Base-by-base conservation (phyloP, 2,329 filamentous ascomycete genomes). In the Monosporascus sp. region DNA sequence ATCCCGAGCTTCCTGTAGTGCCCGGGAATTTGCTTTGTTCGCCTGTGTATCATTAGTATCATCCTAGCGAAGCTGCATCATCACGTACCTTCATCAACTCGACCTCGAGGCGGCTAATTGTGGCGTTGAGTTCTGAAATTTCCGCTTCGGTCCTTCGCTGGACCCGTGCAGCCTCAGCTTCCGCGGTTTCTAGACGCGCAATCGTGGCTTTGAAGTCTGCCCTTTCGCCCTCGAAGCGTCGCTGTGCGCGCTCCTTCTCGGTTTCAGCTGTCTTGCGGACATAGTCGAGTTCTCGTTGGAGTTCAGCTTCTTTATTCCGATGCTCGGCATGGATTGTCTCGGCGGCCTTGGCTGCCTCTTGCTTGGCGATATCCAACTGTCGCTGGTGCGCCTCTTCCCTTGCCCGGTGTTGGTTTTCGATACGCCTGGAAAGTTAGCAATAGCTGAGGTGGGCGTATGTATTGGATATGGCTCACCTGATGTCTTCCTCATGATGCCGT, bases 401-500 rank as follows among this genome's bases (percentile, higher is more conserved):
- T 4, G 75, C 64, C 49, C 78, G 74, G 53, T 80, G 72, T 56
- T 76, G 74, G 17, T 53, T 51, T 54, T 78, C 75, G 37, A 79
- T 54, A 74, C 49, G 70, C 68, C 58, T 76, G 67, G 5, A 4
- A 15, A 20, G 51, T 63, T 28, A 64, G 58, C 41, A 45, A 50
- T 37, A 35, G 8, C 6, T 17, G 3, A 22, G 7, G 41, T 22
- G 26, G 15, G n/a, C 8, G 18, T 5, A 26, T 6, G 60, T 48
- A 65, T 28, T 24, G 6, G 14, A n/a, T 61, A 46, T 64, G 35
- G 71, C 74, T 60, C 75, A 81, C 67, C 76, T 76, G 7, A 87
- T 60, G 52, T 91, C 86, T 38, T 83, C 79, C 50, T 87, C 84
- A 63, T 94, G 88, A 37, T 84, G 80, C 47, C 78, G 78, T 60